Evolutionary conservation across 2,329 filamentous ascomycete species (phyloP).

Genomic region (Exophiala sideris): DNA sequence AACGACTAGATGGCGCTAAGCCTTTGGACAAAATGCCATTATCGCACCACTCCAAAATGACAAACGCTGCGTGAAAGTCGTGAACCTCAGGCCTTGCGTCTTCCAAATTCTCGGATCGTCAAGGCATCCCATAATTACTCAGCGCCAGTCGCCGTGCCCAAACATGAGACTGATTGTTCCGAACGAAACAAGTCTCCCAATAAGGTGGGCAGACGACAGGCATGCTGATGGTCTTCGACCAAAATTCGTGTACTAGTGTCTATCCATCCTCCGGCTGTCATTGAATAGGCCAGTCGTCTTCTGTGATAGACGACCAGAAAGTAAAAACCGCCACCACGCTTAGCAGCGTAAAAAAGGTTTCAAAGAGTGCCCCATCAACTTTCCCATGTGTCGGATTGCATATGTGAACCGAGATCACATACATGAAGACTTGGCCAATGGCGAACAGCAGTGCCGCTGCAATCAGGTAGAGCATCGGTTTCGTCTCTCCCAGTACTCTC

Average conservation of each 20-base stretch:
- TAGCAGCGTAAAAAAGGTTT: constrained; percentile 86
- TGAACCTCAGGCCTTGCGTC: constrained; percentile 10
- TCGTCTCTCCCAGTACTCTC: constrained; percentile 77
- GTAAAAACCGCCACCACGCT: constrained; percentile 81
- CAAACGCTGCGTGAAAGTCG: constrained; percentile 25
- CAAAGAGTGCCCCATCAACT: constrained; percentile 89
- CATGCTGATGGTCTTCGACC: background rate
- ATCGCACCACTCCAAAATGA: constrained; percentile 21
- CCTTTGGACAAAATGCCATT: constrained; percentile 10
- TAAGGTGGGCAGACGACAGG: background rate
- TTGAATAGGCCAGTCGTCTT: constrained; percentile 85
- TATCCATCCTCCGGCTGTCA: background rate
- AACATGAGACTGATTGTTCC: background rate
- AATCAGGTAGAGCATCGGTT: constrained; percentile 84
- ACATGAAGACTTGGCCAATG: constrained; percentile 93
- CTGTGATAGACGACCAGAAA: constrained; percentile 99
- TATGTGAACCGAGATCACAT: constrained; percentile 85
- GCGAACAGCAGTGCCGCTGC: constrained; percentile 78
- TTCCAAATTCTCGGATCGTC: background rate
- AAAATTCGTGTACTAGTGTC: background rate
- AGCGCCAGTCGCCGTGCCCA: background rate
- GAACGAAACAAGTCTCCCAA: background rate
- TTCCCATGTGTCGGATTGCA: constrained; percentile 78
- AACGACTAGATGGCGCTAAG: constrained; percentile 6
- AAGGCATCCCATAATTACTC: background rate